These are phyloP conservation scores for Mediolabrus comicus DNA, from an alignment of 108 stramenopile genomes.

Conservation along the genomic window DNA sequence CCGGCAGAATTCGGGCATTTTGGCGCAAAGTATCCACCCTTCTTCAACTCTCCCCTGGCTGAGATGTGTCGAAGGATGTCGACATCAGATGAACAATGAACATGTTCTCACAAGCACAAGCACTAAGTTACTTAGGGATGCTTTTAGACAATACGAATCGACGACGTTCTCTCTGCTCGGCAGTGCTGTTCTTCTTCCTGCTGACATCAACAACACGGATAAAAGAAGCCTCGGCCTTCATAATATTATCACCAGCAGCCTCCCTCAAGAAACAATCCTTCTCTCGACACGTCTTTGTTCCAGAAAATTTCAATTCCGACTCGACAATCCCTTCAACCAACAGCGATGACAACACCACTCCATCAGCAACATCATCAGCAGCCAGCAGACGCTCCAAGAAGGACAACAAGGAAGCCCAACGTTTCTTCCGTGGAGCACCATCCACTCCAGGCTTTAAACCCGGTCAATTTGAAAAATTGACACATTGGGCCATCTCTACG, in stretches of 20 bases:
- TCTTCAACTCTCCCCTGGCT: too few relatives aligned
- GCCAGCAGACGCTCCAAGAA: neutral
- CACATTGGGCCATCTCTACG: conserved; percentile 23
- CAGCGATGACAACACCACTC: too few relatives aligned
- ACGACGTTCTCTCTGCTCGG: too few relatives aligned
- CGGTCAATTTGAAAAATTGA: conserved; percentile 35
- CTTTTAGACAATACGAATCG: too few relatives aligned
- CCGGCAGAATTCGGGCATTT: neutral
- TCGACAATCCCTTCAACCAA: neutral
- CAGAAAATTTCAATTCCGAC: neutral
- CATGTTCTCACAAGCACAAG: too few relatives aligned
- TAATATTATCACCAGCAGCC: neutral
- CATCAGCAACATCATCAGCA: neutral
- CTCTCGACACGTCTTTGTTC: neutral
- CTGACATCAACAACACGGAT: neutral
- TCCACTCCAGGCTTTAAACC: conserved; percentile 45
- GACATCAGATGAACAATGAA: too few relatives aligned
- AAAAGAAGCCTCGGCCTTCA: neutral
- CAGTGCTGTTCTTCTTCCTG: too few relatives aligned
- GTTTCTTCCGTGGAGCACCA: conserved; percentile 29
- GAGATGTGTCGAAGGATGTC: too few relatives aligned
- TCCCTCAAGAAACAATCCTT: neutral
- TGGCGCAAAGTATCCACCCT: too few relatives aligned
- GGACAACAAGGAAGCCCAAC: neutral
- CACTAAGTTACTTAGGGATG: too few relatives aligned